Conservation (phyloP, 495 filamentous ascomycete genomes). For the Tuber umbilicatum region DNA sequence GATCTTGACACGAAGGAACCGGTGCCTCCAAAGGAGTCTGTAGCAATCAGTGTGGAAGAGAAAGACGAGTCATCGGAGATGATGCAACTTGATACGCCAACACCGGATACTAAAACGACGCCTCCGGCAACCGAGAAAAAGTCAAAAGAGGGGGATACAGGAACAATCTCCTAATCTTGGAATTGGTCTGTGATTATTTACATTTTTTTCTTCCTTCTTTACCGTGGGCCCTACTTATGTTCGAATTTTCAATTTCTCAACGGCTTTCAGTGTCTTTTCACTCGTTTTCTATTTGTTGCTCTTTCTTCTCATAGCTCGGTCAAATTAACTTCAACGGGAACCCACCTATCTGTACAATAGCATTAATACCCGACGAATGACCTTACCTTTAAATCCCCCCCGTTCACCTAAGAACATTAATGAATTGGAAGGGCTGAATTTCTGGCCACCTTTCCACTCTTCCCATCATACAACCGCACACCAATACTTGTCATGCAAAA, state of each 20-base stretch:
- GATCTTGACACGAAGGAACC: slow-evolving; percentile 9
- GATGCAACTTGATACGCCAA: slow-evolving; percentile 1
- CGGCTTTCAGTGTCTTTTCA: neutral
- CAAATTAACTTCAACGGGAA: neutral
- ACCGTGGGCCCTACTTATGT: neutral
- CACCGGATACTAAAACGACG: neutral
- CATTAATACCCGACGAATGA: neutral
- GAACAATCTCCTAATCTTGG: neutral
- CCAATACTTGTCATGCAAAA: neutral
- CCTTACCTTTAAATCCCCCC: neutral
- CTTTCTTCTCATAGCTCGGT: neutral
- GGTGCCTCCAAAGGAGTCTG: neutral
- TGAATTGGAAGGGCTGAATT: neutral
- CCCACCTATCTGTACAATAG: neutral
- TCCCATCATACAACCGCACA: neutral
- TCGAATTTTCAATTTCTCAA: neutral
- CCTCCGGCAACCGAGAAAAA: neutral
- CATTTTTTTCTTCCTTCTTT: neutral
- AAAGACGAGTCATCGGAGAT: neutral
- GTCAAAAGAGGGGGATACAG: neutral
- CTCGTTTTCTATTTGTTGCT: neutral
- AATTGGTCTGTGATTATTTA: neutral
- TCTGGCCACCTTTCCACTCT: neutral
- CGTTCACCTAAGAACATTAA: neutral
- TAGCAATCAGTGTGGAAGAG: neutral